Evolutionary conservation across 2,329 filamentous ascomycete genomes (phyloP).

Genomic region (Trichothecium sympodiale): DNA sequence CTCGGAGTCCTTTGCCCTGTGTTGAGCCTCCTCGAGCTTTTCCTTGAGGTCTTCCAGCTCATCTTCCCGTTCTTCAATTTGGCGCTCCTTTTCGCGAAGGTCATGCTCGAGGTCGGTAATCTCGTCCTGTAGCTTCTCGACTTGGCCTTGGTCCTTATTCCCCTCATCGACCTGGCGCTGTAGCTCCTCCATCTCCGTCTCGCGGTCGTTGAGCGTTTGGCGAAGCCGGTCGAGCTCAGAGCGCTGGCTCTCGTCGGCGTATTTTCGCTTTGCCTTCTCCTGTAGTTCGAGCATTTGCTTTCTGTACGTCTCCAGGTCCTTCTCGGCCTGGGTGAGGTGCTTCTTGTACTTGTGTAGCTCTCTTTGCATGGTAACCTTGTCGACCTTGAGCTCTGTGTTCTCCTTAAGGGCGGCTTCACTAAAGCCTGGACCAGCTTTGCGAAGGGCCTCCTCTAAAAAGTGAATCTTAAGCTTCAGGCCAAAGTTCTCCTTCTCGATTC

Average conservation of each 20-base stretch:
- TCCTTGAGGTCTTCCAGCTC: constrained; percentile 57
- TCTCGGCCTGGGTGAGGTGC: constrained; percentile 69
- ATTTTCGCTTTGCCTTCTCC: constrained; percentile 67
- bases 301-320: constrained; percentile 74
- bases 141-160: constrained; percentile 43
- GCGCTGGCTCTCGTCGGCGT: constrained; percentile 59
- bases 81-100: constrained; percentile 62
- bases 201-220: constrained; percentile 43
- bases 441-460: constrained; percentile 83
- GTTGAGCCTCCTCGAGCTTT: constrained; percentile 40
- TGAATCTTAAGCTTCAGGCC: constrained; percentile 94
- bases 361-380: constrained; percentile 78
- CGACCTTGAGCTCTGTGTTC: constrained; percentile 92
- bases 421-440: constrained; percentile 79
- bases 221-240: constrained; percentile 48
- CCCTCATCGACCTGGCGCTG: constrained; percentile 46
- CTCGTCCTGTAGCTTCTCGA: constrained; percentile 60
- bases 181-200: constrained; percentile 49
- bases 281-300: constrained; percentile 74
- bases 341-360: constrained; percentile 84
- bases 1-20: constrained; percentile 46
- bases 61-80: constrained; percentile 64
- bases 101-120: constrained; percentile 68
- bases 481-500: constrained; percentile 97
- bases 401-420: constrained; percentile 83